Base-by-base conservation (phyloP, 768 basidiomycete species). In the Leucocoprinus birnbaumii region DNA sequence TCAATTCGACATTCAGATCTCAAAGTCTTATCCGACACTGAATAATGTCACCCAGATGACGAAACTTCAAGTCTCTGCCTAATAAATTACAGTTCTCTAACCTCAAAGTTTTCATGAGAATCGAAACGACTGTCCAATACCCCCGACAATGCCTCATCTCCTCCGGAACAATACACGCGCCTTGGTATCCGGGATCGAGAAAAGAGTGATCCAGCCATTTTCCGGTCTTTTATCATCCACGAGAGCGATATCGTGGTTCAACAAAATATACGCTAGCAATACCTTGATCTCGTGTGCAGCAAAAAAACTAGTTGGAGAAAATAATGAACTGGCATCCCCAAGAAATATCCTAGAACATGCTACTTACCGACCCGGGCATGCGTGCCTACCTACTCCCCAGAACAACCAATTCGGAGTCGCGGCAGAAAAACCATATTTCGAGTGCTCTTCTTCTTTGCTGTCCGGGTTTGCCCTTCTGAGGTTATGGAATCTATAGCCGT, bases 401-500 rank as follows among this genome's bases (percentile, higher is more conserved):
- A 63, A 45, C 16, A 71, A 55, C 41, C 63, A 71, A 10, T 70
- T 65, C 8, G 60, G 31, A 5, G 62, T 61, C 0, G 63, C 59
- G 2, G 64, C 62, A 45, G 54, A 45, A 22, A 61, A 42, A 6
- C 65, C 63, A 62, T 67, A 58, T 64, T 67, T 63, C 3, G 64
- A 65, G 47, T 53, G 64, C 57, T 51, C 62, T 51, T 53, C 64
- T 53, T 42, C 64, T 27, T 52, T 61, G 24, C 43, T 56, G 50
- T 40, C 58, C 51, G 25, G 63, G 48, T 65, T 61, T 13, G 51
- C 6, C 24, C 44, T 26, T 70, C 65, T 18, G 51, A 58, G 46
- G n/a, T 65, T 62, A 51, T 67, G 53, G 59, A 80, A 84, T 3
- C 83, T 78, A 64, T 78, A 80, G 0, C 75, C 76, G 42, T 80